Percentiles rank a stretch among this genome's conserved stretches.
Conservation (phyloP, 495 filamentous ascomycete species). For the Daldinia vernicosa region DNA sequence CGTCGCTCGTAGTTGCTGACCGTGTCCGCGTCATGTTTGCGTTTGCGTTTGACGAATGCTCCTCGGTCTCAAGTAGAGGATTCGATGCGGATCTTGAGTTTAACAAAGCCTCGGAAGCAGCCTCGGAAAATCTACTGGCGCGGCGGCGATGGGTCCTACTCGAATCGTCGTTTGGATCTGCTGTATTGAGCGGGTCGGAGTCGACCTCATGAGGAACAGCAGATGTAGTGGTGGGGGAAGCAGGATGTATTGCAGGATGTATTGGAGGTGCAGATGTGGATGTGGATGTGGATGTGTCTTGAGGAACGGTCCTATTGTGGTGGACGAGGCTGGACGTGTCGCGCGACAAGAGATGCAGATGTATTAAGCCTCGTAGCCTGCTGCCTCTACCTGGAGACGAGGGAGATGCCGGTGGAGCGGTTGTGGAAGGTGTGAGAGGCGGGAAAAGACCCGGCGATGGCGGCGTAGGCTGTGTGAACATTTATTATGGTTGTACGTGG, state of each 20-base stretch:
- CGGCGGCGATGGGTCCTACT: slow-evolving; percentile 46
- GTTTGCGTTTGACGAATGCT: slow-evolving; percentile 23
- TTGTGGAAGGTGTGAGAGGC: slow-evolving; percentile 53
- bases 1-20: slow-evolving; percentile 54
- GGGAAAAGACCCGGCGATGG: slow-evolving; percentile 54
- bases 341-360: slow-evolving; percentile 70
- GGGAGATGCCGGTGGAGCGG: slow-evolving; percentile 56
- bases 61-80: slow-evolving; percentile 17
- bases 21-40: slow-evolving; percentile 55
- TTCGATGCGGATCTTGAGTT: slow-evolving; percentile 33
- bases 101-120: slow-evolving; percentile 43
- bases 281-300: slow-evolving; percentile 41
- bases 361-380: slow-evolving; percentile 75
- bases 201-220: slow-evolving; percentile 40
- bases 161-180: slow-evolving; percentile 38
- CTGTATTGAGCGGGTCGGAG: slow-evolving; percentile 41
- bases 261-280: too few species aligned
- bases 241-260: slow-evolving; percentile 25
- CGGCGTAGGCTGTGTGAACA: slow-evolving; percentile 65
- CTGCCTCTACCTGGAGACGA: slow-evolving; percentile 63
- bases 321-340: slow-evolving; percentile 52
- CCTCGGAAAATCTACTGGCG: slow-evolving; percentile 47
- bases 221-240: slow-evolving; percentile 28
- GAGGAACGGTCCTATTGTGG: slow-evolving; percentile 40
- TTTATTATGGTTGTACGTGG: slow-evolving; percentile 47